Conservation (phyloP, 441 rosid species). For the Jatropha podagrica region DNA sequence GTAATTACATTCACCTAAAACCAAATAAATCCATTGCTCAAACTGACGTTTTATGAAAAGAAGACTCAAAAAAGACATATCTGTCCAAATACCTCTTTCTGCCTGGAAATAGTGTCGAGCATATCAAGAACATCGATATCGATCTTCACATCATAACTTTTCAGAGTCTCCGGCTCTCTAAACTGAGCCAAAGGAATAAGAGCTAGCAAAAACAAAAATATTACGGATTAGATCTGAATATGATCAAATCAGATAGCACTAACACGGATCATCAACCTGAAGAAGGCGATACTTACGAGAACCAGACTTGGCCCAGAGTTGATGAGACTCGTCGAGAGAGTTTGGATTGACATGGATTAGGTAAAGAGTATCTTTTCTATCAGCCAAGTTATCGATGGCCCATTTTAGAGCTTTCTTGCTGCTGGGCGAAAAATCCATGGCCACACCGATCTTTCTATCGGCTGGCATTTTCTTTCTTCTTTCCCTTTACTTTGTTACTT, state of each 20-base stretch:
- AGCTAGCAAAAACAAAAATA: constrained; percentile 39
- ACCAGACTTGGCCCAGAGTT: constrained; percentile 64
- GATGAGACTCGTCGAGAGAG: constrained; percentile 43
- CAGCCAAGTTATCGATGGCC: constrained; percentile 75
- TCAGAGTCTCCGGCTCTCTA: constrained; percentile 66
- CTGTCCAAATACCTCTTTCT: constrained; percentile 57
- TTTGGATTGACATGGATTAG: constrained; percentile 60
- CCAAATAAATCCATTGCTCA: not conserved
- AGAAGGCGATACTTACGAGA: constrained; percentile 51
- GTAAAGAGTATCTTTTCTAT: constrained; percentile 65
- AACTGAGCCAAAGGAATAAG: constrained; percentile 79
- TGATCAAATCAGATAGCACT: constrained; percentile 8
- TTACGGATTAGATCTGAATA: not conserved
- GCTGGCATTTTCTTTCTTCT: constrained; percentile 42
- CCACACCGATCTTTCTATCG: constrained; percentile 73
- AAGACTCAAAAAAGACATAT: no score
- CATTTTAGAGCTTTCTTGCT: constrained; percentile 88
- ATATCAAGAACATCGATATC: constrained; percentile 66
- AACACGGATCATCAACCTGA: not conserved
- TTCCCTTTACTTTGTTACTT: not conserved
- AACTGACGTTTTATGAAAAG: no score
- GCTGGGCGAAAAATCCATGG: constrained; percentile 87
- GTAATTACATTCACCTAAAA: constrained; percentile 53
- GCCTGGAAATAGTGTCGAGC: constrained; percentile 77
- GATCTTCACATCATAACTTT: constrained; percentile 50